Base-by-base conservation (phyloP, 2,329 filamentous ascomycete genomes). In the Tothia fuscella region DNA sequence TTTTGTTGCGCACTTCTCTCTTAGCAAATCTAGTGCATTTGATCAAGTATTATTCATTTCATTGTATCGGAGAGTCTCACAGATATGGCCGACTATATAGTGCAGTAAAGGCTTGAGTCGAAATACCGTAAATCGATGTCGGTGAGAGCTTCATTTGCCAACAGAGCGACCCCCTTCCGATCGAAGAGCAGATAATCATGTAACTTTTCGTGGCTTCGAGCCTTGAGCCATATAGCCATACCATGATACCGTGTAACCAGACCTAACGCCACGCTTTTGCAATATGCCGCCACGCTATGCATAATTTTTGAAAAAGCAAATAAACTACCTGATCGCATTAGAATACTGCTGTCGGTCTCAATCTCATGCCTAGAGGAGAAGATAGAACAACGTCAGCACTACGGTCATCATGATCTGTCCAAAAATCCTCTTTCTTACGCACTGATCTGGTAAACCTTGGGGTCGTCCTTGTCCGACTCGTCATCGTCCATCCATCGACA, bases 401-500 rank as follows among this genome's bases (percentile, higher is more conserved):
- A 9, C 26, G 26, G 9, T 9, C n/a, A 29, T 29, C 9, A 29
- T 9, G 14, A 29, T 29, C 9, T 9, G 9, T 29, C 9, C n/a
- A n/a, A n/a, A n/a, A n/a, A n/a, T n/a, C n/a, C n/a, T n/a, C n/a
- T n/a, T n/a, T n/a, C n/a, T n/a, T n/a, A n/a, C 26, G 26, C 26
- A 29, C 26, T 29, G 26, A 29, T 29, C n/a, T 37, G 35, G n/a
- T 22, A 37, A 25, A 25, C 17, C 17, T 17, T 37, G 22, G 35
- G 35, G 13, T 21, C 28, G 22, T 37, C 35, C 28, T 37, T 21
- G 35, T 37, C 35, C 28, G 35, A 37, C 35, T 55, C 54, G 48
- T 63, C 61, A 56, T 72, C 68, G 47, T 67, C 64, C 89, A 95
- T 96, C 91, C 91, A 98, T 13, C 82, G 85, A 55, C 91, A 65